phyloP scores from a whole-genome alignment of 23 red algal genomes.

The Rhodosorus marinus region DNA sequence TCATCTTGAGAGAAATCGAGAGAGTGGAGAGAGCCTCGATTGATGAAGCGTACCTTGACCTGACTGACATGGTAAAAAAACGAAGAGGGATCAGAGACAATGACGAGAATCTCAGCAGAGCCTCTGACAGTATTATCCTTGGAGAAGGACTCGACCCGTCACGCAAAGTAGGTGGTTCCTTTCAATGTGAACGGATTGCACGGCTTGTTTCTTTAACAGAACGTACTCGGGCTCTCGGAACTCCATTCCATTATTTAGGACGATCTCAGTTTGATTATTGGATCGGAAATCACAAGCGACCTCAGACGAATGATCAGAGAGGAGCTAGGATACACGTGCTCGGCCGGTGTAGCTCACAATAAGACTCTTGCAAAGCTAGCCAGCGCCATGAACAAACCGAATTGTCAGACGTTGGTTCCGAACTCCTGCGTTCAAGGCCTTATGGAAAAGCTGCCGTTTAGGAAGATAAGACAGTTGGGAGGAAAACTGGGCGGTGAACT shows the following conservation, averaged over 20 bases:
- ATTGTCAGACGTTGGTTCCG: conserved; percentile 54
- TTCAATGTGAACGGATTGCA: too few relatives aligned
- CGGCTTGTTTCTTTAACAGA: not conserved
- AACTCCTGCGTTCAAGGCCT: conserved; percentile 14
- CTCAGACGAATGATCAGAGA: conserved; percentile 13
- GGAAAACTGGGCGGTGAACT: conserved; percentile 42
- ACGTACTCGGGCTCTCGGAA: conserved; percentile 2
- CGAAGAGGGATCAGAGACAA: too few relatives aligned
- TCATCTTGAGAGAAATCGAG: conserved; percentile 14
- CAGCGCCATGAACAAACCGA: conserved; percentile 66
- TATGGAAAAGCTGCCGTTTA: conserved; percentile 21
- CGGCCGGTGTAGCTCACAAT: conserved; percentile 60
- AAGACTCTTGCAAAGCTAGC: conserved; percentile 92
- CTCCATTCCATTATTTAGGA: conserved; percentile 2
- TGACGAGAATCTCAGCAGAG: too few relatives aligned
- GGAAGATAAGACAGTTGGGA: conserved; percentile 49
- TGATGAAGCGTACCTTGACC: conserved; percentile 90
- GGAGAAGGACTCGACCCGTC: too few relatives aligned
- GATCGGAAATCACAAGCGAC: conserved; percentile 17
- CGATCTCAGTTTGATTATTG: conserved; percentile 22
- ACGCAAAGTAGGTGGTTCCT: too few relatives aligned
- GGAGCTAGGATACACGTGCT: conserved; percentile 34
- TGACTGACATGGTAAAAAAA: conserved; percentile 5
- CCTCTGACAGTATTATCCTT: too few relatives aligned
- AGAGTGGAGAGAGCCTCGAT: conserved; percentile 46